Evolutionary conservation across 1,284 basidiomycete species (phyloP).

Genomic region (Melampsora larici-populina): DNA sequence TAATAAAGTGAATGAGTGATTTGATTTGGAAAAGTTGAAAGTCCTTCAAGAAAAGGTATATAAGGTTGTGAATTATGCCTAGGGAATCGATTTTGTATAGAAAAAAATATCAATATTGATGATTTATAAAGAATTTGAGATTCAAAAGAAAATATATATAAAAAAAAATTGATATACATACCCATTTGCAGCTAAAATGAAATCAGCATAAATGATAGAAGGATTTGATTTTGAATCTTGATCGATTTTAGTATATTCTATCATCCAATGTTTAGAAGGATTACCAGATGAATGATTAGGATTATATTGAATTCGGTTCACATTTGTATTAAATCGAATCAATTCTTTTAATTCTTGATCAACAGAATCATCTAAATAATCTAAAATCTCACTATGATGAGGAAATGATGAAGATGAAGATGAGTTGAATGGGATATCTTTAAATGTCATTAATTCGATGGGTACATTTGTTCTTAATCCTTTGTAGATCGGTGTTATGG

Average conservation of each 20-base stretch:
- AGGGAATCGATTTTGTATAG: constrained; percentile 49
- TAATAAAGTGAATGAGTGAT: constrained; percentile 28
- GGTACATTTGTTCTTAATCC: constrained; percentile 52
- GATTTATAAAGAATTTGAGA: too few species aligned
- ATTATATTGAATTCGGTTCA: constrained; percentile 41
- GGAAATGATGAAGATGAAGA: constrained; percentile 49
- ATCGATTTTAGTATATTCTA: neutral
- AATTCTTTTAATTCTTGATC: neutral
- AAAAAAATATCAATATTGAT: too few species aligned
- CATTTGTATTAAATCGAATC: constrained; percentile 46
- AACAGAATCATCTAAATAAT: constrained; percentile 45
- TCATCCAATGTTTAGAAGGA: neutral
- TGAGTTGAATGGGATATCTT: constrained; percentile 47
- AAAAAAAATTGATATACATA: neutral
- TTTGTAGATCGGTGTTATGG: constrained; percentile 50
- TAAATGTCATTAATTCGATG: constrained; percentile 50
- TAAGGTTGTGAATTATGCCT: constrained; percentile 45
- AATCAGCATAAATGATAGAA: constrained; percentile 14
- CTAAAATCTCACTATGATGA: constrained; percentile 45
- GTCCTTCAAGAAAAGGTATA: constrained; percentile 48
- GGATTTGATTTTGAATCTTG: neutral
- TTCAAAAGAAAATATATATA: constrained; percentile 46
- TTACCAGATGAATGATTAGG: neutral
- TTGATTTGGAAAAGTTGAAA: constrained; percentile 42
- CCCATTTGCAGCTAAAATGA: constrained; percentile 30